A percentile compares a stretch with the other conserved stretches of the same genome.
phyloP scores from a whole-genome alignment of 352 stramenopile species.

The Pythium phragmitis region DNA sequence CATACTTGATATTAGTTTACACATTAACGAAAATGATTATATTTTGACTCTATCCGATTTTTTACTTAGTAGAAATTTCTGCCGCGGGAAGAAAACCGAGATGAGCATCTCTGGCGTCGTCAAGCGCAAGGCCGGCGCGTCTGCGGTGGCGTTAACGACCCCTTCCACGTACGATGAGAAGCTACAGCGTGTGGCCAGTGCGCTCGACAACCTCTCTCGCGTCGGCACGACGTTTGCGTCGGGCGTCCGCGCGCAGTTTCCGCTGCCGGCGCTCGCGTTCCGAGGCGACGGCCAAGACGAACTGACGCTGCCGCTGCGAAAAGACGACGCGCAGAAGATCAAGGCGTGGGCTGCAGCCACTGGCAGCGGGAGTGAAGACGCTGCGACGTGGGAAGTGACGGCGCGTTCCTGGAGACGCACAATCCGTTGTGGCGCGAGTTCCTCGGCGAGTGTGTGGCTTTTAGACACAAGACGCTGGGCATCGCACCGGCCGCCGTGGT shows the following conservation, averaged over 20 bases:
- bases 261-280: not conserved
- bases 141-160: too few relatives aligned
- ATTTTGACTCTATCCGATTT: too few relatives aligned
- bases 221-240: not conserved
- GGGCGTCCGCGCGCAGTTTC: not conserved
- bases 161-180: not conserved
- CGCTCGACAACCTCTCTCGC: not conserved
- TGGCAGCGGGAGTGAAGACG: not conserved
- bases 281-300: not conserved
- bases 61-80: too few relatives aligned
- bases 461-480: not conserved
- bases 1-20: too few relatives aligned
- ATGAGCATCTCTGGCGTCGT: too few relatives aligned
- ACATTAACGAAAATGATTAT: too few relatives aligned
- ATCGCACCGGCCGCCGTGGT: not conserved
- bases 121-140: too few relatives aligned
- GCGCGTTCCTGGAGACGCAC: not conserved
- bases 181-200: not conserved
- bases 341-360: not conserved
- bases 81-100: too few relatives aligned
- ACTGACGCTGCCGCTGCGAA: not conserved
- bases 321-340: not conserved
- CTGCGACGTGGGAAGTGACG: slow-evolving; percentile 1
- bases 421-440: slow-evolving; percentile 1
- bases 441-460: not conserved